A percentile compares a stretch with the other conserved stretches of the same genome.
Evolutionary conservation across 345 rosid genomes (phyloP).

Genomic region (Camelina hispida): DNA sequence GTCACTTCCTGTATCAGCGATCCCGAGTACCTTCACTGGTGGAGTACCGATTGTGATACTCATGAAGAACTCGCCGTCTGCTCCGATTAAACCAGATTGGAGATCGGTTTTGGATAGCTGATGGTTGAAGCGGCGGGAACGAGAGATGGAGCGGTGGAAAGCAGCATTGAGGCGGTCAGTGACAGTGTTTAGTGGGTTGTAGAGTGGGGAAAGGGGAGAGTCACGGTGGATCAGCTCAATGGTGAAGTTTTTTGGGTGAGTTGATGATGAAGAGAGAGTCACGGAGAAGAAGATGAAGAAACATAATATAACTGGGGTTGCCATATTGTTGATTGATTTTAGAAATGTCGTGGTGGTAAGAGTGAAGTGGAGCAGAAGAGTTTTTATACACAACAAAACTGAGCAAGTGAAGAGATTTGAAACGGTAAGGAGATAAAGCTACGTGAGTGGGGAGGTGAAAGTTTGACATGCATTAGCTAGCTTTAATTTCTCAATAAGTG

Average conservation of each 20-base stretch:
- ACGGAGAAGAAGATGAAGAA: conserved; percentile 8
- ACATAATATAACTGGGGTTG: neutral
- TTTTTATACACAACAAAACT: conserved; percentile 23
- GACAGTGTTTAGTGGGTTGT: conserved; percentile 44
- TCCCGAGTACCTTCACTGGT: conserved; percentile 43
- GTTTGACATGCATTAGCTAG: conserved; percentile 28
- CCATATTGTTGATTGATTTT: conserved; percentile 20
- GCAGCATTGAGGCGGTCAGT: conserved; percentile 50
- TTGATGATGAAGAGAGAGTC: conserved; percentile 17
- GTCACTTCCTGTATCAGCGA: conserved; percentile 73
- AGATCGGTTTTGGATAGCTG: conserved; percentile 26
- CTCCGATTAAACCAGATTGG: conserved; percentile 46
- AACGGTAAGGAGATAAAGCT: conserved; percentile 35
- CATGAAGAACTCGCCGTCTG: conserved; percentile 64
- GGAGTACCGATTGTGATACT: conserved; percentile 63
- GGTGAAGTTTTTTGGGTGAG: conserved; percentile 37
- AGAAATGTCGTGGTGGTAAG: neutral
- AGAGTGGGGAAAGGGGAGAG: conserved; percentile 59
- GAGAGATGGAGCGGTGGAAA: conserved; percentile 56
- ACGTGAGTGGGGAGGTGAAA: conserved; percentile 13
- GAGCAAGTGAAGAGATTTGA: conserved; percentile 31
- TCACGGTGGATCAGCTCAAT: conserved; percentile 61
- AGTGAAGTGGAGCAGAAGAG: conserved; percentile 20
- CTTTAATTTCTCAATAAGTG: conserved; percentile 14
- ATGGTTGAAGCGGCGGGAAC: conserved; percentile 44